Base-by-base conservation (phyloP, 2,329 filamentous ascomycete genomes). In the Rhynchosporium graminicola region DNA sequence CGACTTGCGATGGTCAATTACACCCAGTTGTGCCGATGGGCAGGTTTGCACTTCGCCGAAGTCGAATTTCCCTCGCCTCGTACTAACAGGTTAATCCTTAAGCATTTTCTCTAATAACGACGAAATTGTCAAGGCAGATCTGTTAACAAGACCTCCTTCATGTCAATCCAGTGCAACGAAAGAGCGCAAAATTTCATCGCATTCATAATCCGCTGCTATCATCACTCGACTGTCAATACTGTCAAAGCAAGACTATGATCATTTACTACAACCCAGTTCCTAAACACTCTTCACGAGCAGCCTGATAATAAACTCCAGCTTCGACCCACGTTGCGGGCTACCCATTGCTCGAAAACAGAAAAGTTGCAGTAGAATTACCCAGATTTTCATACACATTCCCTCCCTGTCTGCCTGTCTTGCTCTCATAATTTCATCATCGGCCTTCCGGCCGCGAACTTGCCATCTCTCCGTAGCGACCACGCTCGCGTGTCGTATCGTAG, bases 391-490 rank as follows among this genome's bases (percentile, higher is more conserved):
- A 67, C 50, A 67, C 13, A 38, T n/a, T 33, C 28, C 10, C 5
- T 42, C 3, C 26, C 52, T 29, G 33, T 36, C 33, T 36, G 33
- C 33, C 10, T 46, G 8, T 42, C 42, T n/a, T 15, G 4, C 56
- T 9, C 42, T 48, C 47, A 20, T 58, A 2, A 10, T 36, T 10
- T 36, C 56, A 58, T 50, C n/a, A 61, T 63, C 63, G 62, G 55
- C 62, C 62, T 29, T 47, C 59, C 20, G 71, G 70, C 54, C 69
- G 63, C 33, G 71, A 72, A 66, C 72, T 74, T n/a, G 71, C 70
- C 94, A 99, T 97, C 81, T 99, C 95, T 74, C 95, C 95, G 78
- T 96, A 98, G 67, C 91, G 82, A 55, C 95, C 95, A 80, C 95
- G 85, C 75, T 92, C 87, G 76, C 90, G 88, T 66, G 95, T 99